phyloP scores from a whole-genome alignment of 257 asterid species.

The Primulina eburnea region DNA sequence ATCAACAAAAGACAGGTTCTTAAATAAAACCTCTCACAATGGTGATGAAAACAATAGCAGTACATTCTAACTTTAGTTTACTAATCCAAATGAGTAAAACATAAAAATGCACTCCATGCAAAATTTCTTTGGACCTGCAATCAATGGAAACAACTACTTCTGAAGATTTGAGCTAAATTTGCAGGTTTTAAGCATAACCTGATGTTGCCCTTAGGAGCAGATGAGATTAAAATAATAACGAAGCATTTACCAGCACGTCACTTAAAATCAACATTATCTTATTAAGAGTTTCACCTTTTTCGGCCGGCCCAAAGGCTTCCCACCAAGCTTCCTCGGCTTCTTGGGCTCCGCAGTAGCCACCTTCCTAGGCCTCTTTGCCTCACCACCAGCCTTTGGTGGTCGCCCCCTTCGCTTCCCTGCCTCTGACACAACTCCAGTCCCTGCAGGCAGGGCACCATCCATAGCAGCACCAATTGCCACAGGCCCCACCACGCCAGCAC shows the following conservation, averaged over 20 bases:
- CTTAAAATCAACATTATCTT: background rate
- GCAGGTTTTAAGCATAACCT: background rate
- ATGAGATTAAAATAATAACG: background rate
- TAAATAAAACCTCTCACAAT: background rate
- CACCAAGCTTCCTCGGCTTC: conserved; percentile 46
- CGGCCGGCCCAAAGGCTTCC: conserved; percentile 79
- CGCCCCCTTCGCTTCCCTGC: conserved; percentile 64
- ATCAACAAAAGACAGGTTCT: background rate
- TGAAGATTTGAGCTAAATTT: background rate
- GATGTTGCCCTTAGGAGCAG: background rate
- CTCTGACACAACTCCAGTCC: conserved; percentile 25
- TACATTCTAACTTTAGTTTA: background rate
- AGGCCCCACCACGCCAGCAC: conserved; percentile 15
- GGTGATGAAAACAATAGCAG: background rate
- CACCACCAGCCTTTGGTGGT: conserved; percentile 47
- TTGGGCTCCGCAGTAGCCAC: conserved; percentile 24
- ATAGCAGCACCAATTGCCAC: conserved; percentile 27
- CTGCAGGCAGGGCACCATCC: conserved; percentile 25
- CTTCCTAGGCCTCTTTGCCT: conserved; percentile 28
- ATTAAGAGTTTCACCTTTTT: conserved; percentile 52
- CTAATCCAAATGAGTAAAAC: background rate
- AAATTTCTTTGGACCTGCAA: background rate
- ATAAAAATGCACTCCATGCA: background rate
- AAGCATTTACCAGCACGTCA: background rate
- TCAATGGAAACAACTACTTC: background rate